These are phyloP conservation scores for Pulveroboletus sp. DNA, from an alignment of 768 basidiomycete genomes.

Conservation along the genomic window DNA sequence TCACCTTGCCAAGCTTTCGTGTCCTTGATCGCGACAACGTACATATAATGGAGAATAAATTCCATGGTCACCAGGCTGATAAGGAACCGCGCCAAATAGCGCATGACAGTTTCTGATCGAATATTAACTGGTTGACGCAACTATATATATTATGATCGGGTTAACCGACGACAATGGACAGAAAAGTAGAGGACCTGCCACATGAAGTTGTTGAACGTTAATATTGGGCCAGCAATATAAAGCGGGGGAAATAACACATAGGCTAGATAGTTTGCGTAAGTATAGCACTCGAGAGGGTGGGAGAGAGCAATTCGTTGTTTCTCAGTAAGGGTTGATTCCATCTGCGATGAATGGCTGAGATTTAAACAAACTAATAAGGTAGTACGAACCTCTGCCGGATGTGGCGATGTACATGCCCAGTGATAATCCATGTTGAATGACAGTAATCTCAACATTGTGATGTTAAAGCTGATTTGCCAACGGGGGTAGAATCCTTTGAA, in stretches of 20 bases:
- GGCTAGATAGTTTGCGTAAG: constrained; percentile 67
- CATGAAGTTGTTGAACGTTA: constrained; percentile 93
- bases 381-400: constrained; percentile 40
- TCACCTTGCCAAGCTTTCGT: constrained; percentile 75
- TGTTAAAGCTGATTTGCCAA: constrained; percentile 94
- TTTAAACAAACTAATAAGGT: neutral
- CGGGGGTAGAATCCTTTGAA: constrained; percentile 77
- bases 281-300: constrained; percentile 58
- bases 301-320: constrained; percentile 55
- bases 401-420: constrained; percentile 59
- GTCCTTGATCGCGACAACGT: constrained; percentile 95
- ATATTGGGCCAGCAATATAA: constrained; percentile 94
- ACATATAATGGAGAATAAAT: constrained; percentile 88
- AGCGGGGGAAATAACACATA: constrained; percentile 91
- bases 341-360: constrained; percentile 16
- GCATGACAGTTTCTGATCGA: constrained; percentile 33
- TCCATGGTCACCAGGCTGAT: constrained; percentile 82
- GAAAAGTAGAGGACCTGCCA: constrained; percentile 65
- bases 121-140: constrained; percentile 55
- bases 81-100: constrained; percentile 70
- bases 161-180: neutral
- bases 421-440: constrained; percentile 93
- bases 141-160: constrained; percentile 33
- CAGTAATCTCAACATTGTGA: constrained; percentile 89
- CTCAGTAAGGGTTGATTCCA: constrained; percentile 38